A percentile compares a stretch with the other conserved stretches of the same genome.
Evolutionary conservation across 106 monocot species (phyloP).

Genomic region (Posidonia australis): DNA sequence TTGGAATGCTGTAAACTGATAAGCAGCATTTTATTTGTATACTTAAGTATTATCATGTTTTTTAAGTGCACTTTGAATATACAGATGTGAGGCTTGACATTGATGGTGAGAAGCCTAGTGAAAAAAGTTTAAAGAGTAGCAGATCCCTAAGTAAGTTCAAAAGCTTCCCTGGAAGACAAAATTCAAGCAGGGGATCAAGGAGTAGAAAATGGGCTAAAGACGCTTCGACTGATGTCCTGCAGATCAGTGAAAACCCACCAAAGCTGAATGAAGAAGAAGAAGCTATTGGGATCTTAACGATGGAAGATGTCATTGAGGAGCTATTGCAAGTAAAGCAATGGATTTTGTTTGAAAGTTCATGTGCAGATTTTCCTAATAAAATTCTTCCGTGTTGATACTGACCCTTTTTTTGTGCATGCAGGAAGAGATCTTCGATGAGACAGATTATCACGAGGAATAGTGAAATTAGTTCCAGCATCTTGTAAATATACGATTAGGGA

Average conservation of each 20-base stretch:
- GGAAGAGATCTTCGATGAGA: constrained; percentile 99
- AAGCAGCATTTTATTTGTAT: too few relatives aligned
- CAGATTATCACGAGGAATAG: constrained; percentile 56
- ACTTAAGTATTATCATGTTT: background rate
- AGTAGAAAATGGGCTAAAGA: constrained; percentile 51
- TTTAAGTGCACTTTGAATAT: background rate
- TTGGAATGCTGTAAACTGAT: too few relatives aligned
- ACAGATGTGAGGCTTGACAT: constrained; percentile 39
- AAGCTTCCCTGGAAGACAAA: constrained; percentile 32
- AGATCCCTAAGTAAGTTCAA: constrained; percentile 35
- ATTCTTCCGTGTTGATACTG: background rate
- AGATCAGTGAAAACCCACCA: constrained; percentile 43
- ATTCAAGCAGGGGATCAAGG: constrained; percentile 26
- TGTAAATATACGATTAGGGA: too few relatives aligned
- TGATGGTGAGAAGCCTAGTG: constrained; percentile 36
- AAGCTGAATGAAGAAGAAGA: constrained; percentile 64
- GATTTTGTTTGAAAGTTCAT: background rate
- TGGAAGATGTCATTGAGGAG: constrained; percentile 99
- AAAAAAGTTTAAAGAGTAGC: constrained; percentile 21
- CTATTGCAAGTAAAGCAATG: constrained; percentile 55
- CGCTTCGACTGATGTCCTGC: constrained; percentile 36
- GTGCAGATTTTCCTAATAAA: background rate
- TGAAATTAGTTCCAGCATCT: too few relatives aligned
- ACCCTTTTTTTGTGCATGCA: constrained; percentile 16
- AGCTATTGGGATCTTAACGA: constrained; percentile 88